Evolutionary conservation across 805 yeast species (phyloP), one percentile per base, ranked within the genome.

Genomic region (Komagataella mondaviorum): DNA sequence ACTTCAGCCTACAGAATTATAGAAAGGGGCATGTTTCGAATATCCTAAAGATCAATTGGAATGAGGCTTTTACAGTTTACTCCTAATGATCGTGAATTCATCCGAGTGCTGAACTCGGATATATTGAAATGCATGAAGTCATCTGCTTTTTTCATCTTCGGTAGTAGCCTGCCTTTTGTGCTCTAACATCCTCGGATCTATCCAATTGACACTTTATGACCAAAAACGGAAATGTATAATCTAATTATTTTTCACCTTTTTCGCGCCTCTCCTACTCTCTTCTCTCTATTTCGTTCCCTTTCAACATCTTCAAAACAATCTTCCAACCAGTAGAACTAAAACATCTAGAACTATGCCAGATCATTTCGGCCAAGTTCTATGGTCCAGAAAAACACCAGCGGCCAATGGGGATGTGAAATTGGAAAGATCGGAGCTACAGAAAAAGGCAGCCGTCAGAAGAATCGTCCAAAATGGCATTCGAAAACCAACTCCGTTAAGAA

Each of bases 371-470:
- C 39, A 30, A 14, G 39, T 30, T 30, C 39, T 30, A 8, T 30
- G 39, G 39, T 30, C 39, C 39, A 30, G 14, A 14, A 30, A 30
- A 30, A 30, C 39, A 30, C 10, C 39, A 8, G 14, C 39, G 39
- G 39, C 39, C 39, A 30, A 49, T 16, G 45, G 24, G 16, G 49
- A 23, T 16, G 36, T 46, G 18, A 50, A 47, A 46, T 23, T 50
- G 18, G 52, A 50, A 23, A 46, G 45, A 20, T 46, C 52, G 10
- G 52, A 50, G 39, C 44, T 50, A 22, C 52, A 50, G 39, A 43
- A 18, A 22, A 46, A 36, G 46, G 43, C 49, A 8, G 52, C 52
- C 24, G n/a, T 43, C 16, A 22, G 22, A 17, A 49, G 39, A 30
- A 30, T 30, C 14, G 39, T 30, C 39, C 39, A 30, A 30, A 30